phyloP scores from a whole-genome alignment of 495 filamentous ascomycete genomes.

The Evansstolkia leycettana region DNA sequence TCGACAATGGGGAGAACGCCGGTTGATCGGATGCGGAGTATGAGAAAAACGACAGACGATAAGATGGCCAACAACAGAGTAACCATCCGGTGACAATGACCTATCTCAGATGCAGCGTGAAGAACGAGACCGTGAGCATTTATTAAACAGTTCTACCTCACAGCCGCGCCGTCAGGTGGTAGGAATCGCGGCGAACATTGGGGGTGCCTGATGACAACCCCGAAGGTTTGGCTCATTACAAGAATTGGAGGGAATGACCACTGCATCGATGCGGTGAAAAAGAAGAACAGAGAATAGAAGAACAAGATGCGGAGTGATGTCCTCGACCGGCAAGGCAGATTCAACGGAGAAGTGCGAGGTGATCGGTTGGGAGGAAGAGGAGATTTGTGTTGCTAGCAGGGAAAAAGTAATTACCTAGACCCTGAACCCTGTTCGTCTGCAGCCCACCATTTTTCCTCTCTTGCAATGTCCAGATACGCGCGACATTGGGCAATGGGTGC shows the following conservation, averaged over 20 bases:
- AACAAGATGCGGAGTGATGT: slow-evolving; percentile 13
- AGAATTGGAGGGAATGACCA: slow-evolving; percentile 17
- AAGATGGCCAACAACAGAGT: background rate
- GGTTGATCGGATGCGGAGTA: background rate
- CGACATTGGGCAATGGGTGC: slow-evolving; percentile 1
- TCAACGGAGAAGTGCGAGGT: slow-evolving; percentile 16
- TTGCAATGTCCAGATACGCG: slow-evolving; percentile 18
- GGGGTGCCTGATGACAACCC: slow-evolving; percentile 20
- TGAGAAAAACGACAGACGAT: too few species aligned
- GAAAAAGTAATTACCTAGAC: background rate
- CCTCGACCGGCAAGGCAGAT: slow-evolving; percentile 29
- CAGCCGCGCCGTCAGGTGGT: slow-evolving; percentile 12
- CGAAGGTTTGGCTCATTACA: slow-evolving; percentile 11
- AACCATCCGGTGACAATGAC: background rate
- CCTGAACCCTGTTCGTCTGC: slow-evolving; percentile 14
- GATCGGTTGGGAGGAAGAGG: slow-evolving; percentile 5
- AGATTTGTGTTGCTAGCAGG: background rate
- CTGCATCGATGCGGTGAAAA: slow-evolving; percentile 14
- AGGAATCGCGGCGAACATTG: slow-evolving; percentile 14
- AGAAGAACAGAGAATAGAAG: too few species aligned
- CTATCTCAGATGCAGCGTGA: background rate
- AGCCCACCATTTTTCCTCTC: slow-evolving; percentile 11
- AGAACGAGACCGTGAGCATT: slow-evolving; percentile 9
- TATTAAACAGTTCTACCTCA: slow-evolving; percentile 13
- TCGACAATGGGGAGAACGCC: slow-evolving; percentile 6